These are phyloP conservation scores for Nemania abortiva DNA, from an alignment of 2,329 filamentous ascomycete species.

Conservation along the genomic window DNA sequence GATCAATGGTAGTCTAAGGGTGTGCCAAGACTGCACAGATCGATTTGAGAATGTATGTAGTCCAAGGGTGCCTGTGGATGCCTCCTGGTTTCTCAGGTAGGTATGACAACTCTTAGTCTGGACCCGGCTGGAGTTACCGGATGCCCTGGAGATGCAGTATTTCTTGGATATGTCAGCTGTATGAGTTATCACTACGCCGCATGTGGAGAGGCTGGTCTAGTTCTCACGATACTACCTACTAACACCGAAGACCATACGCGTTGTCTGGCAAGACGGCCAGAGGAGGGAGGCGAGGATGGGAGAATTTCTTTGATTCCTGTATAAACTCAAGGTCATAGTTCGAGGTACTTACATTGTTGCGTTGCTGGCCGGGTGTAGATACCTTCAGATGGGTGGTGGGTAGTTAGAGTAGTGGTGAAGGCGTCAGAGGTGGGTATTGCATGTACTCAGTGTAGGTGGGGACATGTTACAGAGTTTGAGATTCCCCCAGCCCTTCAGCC, in stretches of 20 bases:
- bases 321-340: not conserved
- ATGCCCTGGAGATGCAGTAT: conserved; percentile 19
- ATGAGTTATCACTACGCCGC: conserved; percentile 16
- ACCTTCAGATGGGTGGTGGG: not conserved
- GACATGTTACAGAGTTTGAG: conserved; percentile 20
- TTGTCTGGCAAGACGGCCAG: not conserved
- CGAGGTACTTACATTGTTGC: not conserved
- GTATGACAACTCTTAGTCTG: conserved; percentile 1
- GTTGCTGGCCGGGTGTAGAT: not conserved
- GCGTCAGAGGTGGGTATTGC: not conserved
- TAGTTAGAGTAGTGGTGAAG: not conserved
- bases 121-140: conserved; percentile 6
- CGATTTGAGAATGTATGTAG: not conserved
- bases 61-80: not conserved
- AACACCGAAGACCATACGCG: conserved; percentile 6
- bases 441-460: conserved; percentile 13
- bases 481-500: conserved; percentile 27
- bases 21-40: no score
- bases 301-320: not conserved
- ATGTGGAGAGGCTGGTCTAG: conserved; percentile 9
- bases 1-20: no score
- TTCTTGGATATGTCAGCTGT: conserved; percentile 27
- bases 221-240: conserved; percentile 6
- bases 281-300: not conserved
- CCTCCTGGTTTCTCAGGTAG: conserved; percentile 6